Base-by-base conservation (phyloP, 2,329 filamentous ascomycete genomes). In the Paraphoma chrysanthemicola region DNA sequence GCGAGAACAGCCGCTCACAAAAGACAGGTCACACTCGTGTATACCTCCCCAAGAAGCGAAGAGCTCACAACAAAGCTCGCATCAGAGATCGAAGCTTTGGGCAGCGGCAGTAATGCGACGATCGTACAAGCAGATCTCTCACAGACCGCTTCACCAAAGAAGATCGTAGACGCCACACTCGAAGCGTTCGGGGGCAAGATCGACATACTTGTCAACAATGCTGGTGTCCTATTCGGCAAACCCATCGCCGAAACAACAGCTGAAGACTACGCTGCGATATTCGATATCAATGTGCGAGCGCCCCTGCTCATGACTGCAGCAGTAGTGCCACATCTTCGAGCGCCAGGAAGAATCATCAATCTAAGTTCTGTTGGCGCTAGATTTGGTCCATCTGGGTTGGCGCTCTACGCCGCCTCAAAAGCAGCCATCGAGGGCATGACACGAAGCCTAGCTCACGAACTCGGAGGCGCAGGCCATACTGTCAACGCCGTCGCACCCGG, bases 401-500 rank as follows among this genome's bases (percentile, higher is more conserved):
- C 80, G 1, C 68, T 86, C 2, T 89, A 88, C 69, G 80, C 79
- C 45, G 81, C 83, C 0, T 83, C 81, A 4, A 89, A 89, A 67
- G 85, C 84, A 0, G 87, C 85, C 6, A 69, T 89, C 14, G 86
- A 89, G 69, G 84, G 81, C 0, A 70, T 88, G 52, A 89, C 87
- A 9, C 77, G 86, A 6, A 81, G 78, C 44, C 85, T 85, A 81
- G 86, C 87, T 0, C 78, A 79, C 0, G 86, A 89, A 71, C 74
- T 89, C 8, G 86, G 86, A 0, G 67, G 58, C 3, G 73, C 80
- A 54, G 85, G 86, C 0, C 84, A 84, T 55, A 88, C 86, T 0
- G 86, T 87, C 28, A 90, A 89, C 61, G 79, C 81, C 0, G 82
- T 89, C 2, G 82, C 82, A 17, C 85, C 86, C 0, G 87, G 87